A percentile compares a stretch with the other conserved stretches of the same genome.
phyloP scores from a whole-genome alignment of 495 filamentous ascomycete species.

The Aspergillus coremiiformis region DNA sequence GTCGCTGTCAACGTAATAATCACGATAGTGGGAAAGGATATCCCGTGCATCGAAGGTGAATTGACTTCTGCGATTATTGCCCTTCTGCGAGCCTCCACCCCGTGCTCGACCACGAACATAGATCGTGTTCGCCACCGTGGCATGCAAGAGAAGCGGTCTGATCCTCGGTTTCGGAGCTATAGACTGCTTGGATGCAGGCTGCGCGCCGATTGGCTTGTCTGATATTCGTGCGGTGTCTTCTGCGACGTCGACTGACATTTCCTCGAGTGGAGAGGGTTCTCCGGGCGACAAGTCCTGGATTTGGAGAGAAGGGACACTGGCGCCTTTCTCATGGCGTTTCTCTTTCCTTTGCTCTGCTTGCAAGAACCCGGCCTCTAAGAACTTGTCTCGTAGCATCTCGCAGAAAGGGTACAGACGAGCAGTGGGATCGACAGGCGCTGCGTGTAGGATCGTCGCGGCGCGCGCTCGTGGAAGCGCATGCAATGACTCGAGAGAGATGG shows the following conservation, averaged over 20 bases:
- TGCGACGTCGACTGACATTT: not conserved
- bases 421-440: slow-evolving; percentile 48
- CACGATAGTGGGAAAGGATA: slow-evolving; percentile 22
- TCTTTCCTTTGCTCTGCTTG: slow-evolving; percentile 35
- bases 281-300: not conserved
- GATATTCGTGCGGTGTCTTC: slow-evolving; percentile 1
- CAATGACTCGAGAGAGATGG: slow-evolving; percentile 33
- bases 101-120: slow-evolving; percentile 50
- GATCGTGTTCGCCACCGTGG: slow-evolving; percentile 81
- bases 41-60: slow-evolving; percentile 36
- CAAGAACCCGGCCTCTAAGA: slow-evolving; percentile 57
- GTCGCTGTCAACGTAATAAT: slow-evolving; percentile 29
- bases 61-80: slow-evolving; percentile 26
- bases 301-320: not conserved
- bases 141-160: slow-evolving; percentile 70
- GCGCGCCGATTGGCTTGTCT: not conserved
- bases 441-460: slow-evolving; percentile 47
- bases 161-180: slow-evolving; percentile 15
- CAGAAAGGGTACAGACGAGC: slow-evolving; percentile 56
- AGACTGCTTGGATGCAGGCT: not conserved
- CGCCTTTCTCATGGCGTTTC: not conserved
- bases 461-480: slow-evolving; percentile 27
- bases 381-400: slow-evolving; percentile 49
- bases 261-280: slow-evolving; percentile 4
- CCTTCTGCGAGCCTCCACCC: slow-evolving; percentile 15